These are phyloP conservation scores for Penicillium ucsense DNA, from an alignment of 495 filamentous ascomycete species.

Conservation along the genomic window DNA sequence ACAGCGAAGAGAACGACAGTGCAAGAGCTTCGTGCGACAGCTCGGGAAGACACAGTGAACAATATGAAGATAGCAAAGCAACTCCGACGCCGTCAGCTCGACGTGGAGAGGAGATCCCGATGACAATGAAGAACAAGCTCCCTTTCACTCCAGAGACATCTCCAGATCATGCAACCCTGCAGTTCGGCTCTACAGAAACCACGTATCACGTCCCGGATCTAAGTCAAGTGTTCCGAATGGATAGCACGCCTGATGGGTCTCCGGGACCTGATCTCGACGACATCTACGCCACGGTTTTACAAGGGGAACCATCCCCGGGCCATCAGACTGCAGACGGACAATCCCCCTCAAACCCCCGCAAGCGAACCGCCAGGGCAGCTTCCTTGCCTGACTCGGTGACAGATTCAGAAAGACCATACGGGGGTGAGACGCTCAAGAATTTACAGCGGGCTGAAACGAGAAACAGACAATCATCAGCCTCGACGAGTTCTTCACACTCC, in stretches of 20 bases:
- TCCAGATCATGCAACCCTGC: background rate
- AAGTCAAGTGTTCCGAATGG: background rate
- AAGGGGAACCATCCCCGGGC: background rate
- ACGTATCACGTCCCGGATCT: background rate
- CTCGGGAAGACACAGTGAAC: no score
- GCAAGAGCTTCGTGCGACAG: no score
- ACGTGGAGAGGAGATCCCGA: no score
- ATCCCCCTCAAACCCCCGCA: background rate
- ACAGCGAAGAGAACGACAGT: no score
- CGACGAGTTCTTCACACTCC: background rate
- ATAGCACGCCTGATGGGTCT: background rate
- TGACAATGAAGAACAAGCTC: background rate
- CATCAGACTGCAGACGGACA: background rate
- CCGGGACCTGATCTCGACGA: background rate
- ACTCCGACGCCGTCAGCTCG: no score
- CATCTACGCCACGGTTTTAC: background rate
- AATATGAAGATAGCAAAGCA: no score
- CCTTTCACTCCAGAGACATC: background rate
- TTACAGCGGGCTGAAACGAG: background rate
- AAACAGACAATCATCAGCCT: background rate
- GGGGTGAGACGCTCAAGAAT: background rate
- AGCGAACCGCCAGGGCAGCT: slow-evolving; percentile 5
- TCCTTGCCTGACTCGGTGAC: slow-evolving; percentile 7
- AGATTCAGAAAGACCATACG: slow-evolving; percentile 7
- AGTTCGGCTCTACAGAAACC: background rate